A percentile compares a stretch with the other conserved stretches of the same genome.
Conservation (phyloP, 202 grass and related monocot species). For the Digitaria exilis region DNA sequence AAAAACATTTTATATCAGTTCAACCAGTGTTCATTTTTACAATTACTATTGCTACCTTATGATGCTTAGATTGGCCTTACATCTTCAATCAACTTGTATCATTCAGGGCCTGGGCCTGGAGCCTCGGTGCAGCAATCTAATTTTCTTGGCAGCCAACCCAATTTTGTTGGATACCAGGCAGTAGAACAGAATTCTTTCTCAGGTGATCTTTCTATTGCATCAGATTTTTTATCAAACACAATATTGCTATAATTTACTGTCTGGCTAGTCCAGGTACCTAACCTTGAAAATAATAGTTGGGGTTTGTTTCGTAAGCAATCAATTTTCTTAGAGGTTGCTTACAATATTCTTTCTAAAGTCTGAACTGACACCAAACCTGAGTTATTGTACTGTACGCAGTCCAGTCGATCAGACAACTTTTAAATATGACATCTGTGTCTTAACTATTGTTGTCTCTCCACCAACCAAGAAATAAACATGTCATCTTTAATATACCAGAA, state of each 20-base stretch:
- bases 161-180: constrained; percentile 42
- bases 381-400: neutral
- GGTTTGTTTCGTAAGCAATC: neutral
- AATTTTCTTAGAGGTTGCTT: neutral
- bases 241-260: neutral
- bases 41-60: neutral
- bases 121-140: constrained; percentile 43
- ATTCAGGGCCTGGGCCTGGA: constrained; percentile 37
- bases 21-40: neutral
- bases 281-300: neutral
- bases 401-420: neutral
- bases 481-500: neutral
- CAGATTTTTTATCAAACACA: constrained; percentile 16
- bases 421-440: neutral
- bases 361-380: neutral
- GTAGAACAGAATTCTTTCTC: constrained; percentile 36
- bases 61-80: constrained; percentile 9
- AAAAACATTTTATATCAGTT: neutral
- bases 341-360: neutral
- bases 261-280: neutral
- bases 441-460: neutral
- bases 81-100: neutral
- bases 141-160: constrained; percentile 46
- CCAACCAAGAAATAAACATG: neutral
- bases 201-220: constrained; percentile 42